Evolutionary conservation across 1,284 basidiomycete genomes (phyloP).

Genomic region (Ganoderma resinaceum): DNA sequence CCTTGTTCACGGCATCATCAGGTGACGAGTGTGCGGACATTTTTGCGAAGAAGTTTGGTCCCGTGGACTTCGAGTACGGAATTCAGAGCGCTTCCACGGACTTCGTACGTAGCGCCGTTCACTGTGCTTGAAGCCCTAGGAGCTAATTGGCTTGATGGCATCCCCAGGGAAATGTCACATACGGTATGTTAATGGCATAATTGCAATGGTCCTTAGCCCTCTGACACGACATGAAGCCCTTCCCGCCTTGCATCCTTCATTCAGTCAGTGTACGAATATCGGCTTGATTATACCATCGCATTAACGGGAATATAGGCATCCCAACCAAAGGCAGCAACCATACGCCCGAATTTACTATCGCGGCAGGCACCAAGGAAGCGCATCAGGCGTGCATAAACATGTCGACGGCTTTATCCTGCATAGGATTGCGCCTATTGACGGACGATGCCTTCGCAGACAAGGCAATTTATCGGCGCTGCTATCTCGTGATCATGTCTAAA

Average conservation of each 20-base stretch:
- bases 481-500: background rate
- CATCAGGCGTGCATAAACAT: slow-evolving; percentile 64
- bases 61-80: slow-evolving; percentile 34
- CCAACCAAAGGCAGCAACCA: slow-evolving; percentile 76
- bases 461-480: slow-evolving; percentile 41
- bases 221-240: slow-evolving; percentile 48
- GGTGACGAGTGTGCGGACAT: slow-evolving; percentile 40
- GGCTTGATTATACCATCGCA: no score
- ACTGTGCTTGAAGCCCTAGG: no score
- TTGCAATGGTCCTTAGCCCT: background rate
- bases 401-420: slow-evolving; percentile 67
- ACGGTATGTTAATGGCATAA: slow-evolving; percentile 49
- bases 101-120: slow-evolving; percentile 35
- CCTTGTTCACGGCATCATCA: slow-evolving; percentile 10
- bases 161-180: slow-evolving; percentile 69
- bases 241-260: slow-evolving; percentile 70
- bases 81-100: slow-evolving; percentile 39
- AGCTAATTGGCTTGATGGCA: slow-evolving; percentile 18
- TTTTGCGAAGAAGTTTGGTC: slow-evolving; percentile 34
- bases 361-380: slow-evolving; percentile 66
- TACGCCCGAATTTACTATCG: slow-evolving; percentile 65
- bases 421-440: slow-evolving; percentile 62
- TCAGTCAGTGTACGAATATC: slow-evolving; percentile 47
- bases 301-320: slow-evolving; percentile 56
- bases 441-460: slow-evolving; percentile 64